Evolutionary conservation across 495 filamentous ascomycete genomes (phyloP).

Genomic region (Filosporella fistucella): DNA sequence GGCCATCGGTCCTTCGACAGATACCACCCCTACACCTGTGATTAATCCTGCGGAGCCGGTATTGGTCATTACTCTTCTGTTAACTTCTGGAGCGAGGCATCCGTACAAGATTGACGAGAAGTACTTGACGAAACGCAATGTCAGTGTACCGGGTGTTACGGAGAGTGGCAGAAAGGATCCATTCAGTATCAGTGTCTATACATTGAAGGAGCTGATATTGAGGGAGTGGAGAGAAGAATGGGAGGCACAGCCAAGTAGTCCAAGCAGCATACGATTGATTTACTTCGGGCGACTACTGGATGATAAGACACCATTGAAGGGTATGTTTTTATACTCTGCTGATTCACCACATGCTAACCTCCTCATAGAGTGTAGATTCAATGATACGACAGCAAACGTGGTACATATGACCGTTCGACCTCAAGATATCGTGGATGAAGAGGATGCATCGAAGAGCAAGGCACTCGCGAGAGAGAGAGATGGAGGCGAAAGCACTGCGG

Average conservation of each 20-base stretch:
- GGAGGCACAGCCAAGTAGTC: conserved; percentile 78
- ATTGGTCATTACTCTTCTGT: conserved; percentile 60
- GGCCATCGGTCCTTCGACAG: conserved; percentile 17
- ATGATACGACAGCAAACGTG: conserved; percentile 65
- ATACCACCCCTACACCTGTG: conserved; percentile 2
- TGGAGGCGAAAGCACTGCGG: conserved; percentile 56
- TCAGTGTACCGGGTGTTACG: conserved; percentile 60
- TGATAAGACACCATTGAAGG: conserved; percentile 75
- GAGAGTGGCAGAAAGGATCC: conserved; percentile 61
- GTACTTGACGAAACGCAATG: conserved; percentile 73
- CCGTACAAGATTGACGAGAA: conserved; percentile 84
- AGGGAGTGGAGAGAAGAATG: conserved; percentile 88
- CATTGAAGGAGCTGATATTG: conserved; percentile 86
- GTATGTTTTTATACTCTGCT: conserved; percentile 33
- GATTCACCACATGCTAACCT: neutral
- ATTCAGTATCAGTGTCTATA: conserved; percentile 84
- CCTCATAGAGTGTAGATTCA: conserved; percentile 71
- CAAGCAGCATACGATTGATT: conserved; percentile 81
- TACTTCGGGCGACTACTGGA: conserved; percentile 84
- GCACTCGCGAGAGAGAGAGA: conserved; percentile 52
- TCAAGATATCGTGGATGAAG: conserved; percentile 84
- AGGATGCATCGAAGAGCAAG: conserved; percentile 75
- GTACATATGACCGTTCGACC: conserved; percentile 93
- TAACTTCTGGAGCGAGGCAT: conserved; percentile 77
- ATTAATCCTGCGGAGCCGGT: conserved; percentile 15